Conservation (phyloP, 148 eudicot genomes). For the Diospyros kaki region DNA sequence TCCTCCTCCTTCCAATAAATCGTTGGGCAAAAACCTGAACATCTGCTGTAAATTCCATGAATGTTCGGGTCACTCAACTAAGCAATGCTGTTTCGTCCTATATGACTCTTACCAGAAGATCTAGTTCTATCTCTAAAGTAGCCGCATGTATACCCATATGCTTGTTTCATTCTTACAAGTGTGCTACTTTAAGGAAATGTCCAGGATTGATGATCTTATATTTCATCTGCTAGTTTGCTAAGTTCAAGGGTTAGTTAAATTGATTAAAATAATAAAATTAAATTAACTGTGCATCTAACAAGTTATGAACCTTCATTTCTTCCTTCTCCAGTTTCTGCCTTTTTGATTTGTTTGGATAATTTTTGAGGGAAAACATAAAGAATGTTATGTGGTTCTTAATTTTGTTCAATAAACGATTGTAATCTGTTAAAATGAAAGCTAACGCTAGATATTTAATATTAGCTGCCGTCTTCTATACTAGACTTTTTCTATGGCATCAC, state of each 20-base stretch:
- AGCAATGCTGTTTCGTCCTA: no score
- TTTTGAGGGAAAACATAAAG: neutral
- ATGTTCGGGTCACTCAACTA: no score
- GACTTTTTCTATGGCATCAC: no score
- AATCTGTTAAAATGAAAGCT: constrained; percentile 7
- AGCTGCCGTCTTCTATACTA: no score
- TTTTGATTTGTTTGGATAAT: neutral
- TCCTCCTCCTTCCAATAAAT: no score
- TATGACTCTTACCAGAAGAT: no score
- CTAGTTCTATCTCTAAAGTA: no score
- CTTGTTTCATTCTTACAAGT: no score
- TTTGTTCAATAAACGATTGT: neutral
- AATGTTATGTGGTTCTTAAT: neutral
- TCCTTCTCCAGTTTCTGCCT: neutral
- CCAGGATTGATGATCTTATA: neutral
- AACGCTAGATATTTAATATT: neutral
- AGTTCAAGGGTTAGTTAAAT: neutral
- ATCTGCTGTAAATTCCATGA: no score
- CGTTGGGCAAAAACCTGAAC: no score
- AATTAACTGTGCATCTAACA: neutral
- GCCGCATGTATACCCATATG: no score
- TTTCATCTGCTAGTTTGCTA: neutral
- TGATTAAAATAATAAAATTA: neutral
- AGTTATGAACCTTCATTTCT: neutral
- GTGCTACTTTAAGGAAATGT: no score